Conservation (phyloP, 768 basidiomycete genomes). For the Suillus paluster region DNA sequence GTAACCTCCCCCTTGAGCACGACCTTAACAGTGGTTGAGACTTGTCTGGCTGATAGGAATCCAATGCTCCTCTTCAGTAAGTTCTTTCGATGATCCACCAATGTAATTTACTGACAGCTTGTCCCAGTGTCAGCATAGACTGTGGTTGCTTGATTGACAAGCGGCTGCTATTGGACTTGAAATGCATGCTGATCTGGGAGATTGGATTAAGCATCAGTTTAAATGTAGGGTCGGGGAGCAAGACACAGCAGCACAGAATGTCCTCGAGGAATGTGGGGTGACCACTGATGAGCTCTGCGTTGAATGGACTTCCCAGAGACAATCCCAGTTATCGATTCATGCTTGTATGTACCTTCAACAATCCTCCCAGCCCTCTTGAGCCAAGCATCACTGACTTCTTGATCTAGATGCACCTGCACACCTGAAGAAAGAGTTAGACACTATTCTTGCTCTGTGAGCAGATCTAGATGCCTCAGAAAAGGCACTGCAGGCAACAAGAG, state of each 20-base stretch:
- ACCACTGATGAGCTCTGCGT: background rate
- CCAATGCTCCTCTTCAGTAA: slow-evolving; percentile 38
- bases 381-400: background rate
- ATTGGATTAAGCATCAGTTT: slow-evolving; percentile 34
- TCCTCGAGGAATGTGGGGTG: slow-evolving; percentile 1
- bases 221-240: slow-evolving; percentile 22
- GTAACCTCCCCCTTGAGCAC: too few species aligned
- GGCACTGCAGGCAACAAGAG: slow-evolving; percentile 19
- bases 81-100: slow-evolving; percentile 11
- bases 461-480: slow-evolving; percentile 29
- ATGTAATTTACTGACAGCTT: background rate
- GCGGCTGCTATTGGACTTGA: slow-evolving; percentile 30
- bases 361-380: background rate
- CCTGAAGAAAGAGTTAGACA: slow-evolving; percentile 39
- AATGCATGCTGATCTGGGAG: slow-evolving; percentile 33
- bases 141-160: slow-evolving; percentile 42
- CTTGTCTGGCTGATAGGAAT: slow-evolving; percentile 41
- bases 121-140: slow-evolving; percentile 26
- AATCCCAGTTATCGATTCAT: slow-evolving; percentile 11
- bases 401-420: slow-evolving; percentile 28
- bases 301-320: slow-evolving; percentile 7
- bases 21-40: slow-evolving; percentile 41
- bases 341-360: slow-evolving; percentile 1
- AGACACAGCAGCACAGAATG: background rate
- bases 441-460: slow-evolving; percentile 34